Percentiles rank a stretch among this genome's conserved stretches.
Evolutionary conservation across 1,139 yeast species (phyloP).

Genomic region (Barnettozyma hawaiiensis): DNA sequence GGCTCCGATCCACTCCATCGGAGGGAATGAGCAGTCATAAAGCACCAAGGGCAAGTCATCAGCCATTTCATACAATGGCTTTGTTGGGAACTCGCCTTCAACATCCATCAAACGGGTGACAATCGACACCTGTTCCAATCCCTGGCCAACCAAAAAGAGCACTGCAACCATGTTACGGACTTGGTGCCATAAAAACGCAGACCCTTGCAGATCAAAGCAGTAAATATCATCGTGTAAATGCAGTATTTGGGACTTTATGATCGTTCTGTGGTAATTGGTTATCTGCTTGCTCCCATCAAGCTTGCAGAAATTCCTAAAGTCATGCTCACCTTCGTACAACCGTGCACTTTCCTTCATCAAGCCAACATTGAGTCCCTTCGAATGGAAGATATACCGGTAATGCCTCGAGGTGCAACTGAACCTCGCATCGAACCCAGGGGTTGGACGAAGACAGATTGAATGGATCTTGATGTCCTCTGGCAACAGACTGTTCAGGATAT

Average conservation of each 20-base stretch:
- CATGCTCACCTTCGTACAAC: conserved; percentile 68
- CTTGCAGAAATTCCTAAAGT: conserved; percentile 91
- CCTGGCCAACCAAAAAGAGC: conserved; percentile 74
- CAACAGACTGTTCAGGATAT: conserved; percentile 66
- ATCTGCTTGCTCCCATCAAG: conserved; percentile 92
- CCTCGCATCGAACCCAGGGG: conserved; percentile 80
- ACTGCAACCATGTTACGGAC: conserved; percentile 94
- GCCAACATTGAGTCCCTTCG: conserved; percentile 51
- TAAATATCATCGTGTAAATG: conserved; percentile 41
- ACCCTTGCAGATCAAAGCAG: conserved; percentile 75
- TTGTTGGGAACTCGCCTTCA: conserved; percentile 50
- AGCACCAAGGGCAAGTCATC: conserved; percentile 85
- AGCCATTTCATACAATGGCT: conserved; percentile 88
- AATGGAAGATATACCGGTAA: conserved; percentile 71
- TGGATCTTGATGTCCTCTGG: conserved; percentile 84
- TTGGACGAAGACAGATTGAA: conserved; percentile 78
- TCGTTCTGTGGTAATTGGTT: conserved; percentile 59
- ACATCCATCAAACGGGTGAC: conserved; percentile 53
- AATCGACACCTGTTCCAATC: conserved; percentile 54
- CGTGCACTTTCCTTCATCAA: conserved; percentile 68
- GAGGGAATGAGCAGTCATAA: conserved; percentile 75
- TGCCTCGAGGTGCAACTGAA: conserved; percentile 83
- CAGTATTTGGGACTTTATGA: conserved; percentile 47
- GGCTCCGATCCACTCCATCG: conserved; percentile 21
- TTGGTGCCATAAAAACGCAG: conserved; percentile 97